Evolutionary conservation across 345 rosid species (phyloP).

Genomic region (Boechera divaricarpa): DNA sequence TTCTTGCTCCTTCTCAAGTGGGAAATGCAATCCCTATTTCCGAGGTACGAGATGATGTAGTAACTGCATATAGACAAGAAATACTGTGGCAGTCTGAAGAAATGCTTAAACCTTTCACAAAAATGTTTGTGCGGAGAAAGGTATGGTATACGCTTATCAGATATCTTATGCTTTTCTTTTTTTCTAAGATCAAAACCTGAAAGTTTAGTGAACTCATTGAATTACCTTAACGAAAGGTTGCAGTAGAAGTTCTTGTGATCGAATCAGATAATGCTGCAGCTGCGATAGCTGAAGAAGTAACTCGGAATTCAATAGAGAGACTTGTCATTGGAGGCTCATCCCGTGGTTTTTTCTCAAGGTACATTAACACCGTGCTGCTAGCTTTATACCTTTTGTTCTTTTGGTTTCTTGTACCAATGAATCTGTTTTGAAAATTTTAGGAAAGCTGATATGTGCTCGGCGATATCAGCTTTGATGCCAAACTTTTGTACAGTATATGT

Average conservation of each 20-base stretch:
- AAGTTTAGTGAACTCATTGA: constrained; percentile 22
- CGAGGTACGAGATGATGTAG: constrained; percentile 84
- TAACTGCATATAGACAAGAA: constrained; percentile 77
- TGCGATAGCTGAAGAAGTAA: constrained; percentile 70
- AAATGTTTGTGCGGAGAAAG: constrained; percentile 59
- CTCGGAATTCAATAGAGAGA: constrained; percentile 53
- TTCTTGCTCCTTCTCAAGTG: constrained; percentile 51
- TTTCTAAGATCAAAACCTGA: constrained; percentile 4
- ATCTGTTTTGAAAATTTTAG: constrained; percentile 34
- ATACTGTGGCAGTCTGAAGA: constrained; percentile 65
- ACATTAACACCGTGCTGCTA: constrained; percentile 8
- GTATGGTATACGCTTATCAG: constrained; percentile 41
- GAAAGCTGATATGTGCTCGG: constrained; percentile 59
- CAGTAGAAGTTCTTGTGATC: constrained; percentile 57
- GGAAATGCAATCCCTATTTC: constrained; percentile 75
- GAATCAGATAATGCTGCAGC: constrained; percentile 72
- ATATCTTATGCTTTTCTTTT: background rate
- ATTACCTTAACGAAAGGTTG: constrained; percentile 52
- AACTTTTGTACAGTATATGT: constrained; percentile 77
- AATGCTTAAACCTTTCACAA: constrained; percentile 66
- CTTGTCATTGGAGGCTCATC: constrained; percentile 87
- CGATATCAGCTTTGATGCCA: constrained; percentile 66
- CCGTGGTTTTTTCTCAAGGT: constrained; percentile 69
- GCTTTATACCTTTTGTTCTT: constrained; percentile 18
- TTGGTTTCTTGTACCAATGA: constrained; percentile 10